Evolutionary conservation across 306 rosid species (phyloP).

Genomic region (Quercus ilex): DNA sequence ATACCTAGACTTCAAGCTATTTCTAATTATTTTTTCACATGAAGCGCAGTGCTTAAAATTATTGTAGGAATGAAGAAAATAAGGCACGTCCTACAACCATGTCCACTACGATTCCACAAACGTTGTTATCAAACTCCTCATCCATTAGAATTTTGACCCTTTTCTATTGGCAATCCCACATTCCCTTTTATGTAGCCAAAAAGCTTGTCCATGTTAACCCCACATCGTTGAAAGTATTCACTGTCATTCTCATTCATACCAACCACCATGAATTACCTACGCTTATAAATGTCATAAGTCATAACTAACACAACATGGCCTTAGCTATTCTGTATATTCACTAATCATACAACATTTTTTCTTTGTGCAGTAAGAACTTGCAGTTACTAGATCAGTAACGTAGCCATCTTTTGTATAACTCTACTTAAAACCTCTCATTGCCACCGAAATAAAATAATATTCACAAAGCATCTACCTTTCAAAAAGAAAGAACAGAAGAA

Average conservation of each 20-base stretch:
- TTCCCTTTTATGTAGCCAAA: background rate
- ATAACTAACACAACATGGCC: background rate
- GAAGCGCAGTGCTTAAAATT: background rate
- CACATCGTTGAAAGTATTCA: slow-evolving; percentile 4
- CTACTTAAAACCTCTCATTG: background rate
- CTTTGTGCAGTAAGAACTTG: background rate
- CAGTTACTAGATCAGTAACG: background rate
- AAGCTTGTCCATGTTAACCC: background rate
- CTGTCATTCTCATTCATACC: slow-evolving; percentile 18
- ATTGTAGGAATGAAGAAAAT: background rate
- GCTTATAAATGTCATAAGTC: background rate
- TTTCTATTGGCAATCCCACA: background rate
- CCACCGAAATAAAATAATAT: background rate
- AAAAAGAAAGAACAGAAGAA: background rate
- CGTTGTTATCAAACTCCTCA: background rate
- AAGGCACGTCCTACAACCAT: background rate
- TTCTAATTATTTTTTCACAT: background rate
- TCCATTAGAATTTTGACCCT: background rate
- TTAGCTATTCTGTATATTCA: background rate
- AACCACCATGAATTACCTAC: background rate
- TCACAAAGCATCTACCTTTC: background rate
- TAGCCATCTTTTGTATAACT: background rate
- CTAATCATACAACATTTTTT: background rate
- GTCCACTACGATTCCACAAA: background rate
- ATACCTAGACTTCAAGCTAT: background rate